A percentile compares a stretch with the other conserved stretches of the same genome.
Conservation (phyloP, 148 eudicot genomes). For the Drosera capensis region DNA sequence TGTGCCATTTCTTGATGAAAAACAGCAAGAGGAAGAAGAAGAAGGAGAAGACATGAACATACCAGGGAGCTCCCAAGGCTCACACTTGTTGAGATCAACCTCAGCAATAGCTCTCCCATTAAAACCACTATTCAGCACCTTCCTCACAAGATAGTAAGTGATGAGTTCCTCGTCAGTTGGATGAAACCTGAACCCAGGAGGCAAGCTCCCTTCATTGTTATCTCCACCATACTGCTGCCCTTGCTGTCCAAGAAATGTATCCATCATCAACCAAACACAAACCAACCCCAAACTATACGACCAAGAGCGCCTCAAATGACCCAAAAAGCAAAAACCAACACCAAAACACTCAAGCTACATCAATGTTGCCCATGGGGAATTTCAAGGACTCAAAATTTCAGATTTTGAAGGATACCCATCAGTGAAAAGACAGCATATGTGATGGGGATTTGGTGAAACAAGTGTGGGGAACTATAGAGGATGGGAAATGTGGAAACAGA, state of each 20-base stretch:
- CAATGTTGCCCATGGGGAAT: too few species aligned
- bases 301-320: too few species aligned
- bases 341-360: too few species aligned
- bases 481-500: too few species aligned
- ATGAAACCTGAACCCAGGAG: slow-evolving; percentile 86
- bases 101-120: slow-evolving; percentile 77
- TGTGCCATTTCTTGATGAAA: too few species aligned
- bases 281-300: too few species aligned
- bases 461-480: background rate
- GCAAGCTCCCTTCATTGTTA: slow-evolving; percentile 31
- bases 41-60: background rate
- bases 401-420: background rate
- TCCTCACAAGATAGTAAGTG: slow-evolving; percentile 69
- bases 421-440: background rate
- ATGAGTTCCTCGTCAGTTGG: slow-evolving; percentile 96
- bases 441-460: slow-evolving; percentile 13
- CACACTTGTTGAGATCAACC: slow-evolving; percentile 93
- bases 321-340: too few species aligned
- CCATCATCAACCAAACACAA: background rate
- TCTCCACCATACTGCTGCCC: background rate
- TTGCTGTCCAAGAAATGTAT: background rate
- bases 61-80: slow-evolving; percentile 99
- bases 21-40: background rate
- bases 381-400: background rate
- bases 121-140: slow-evolving; percentile 62